These are phyloP conservation scores for Pisolithus tinctorius DNA, from an alignment of 768 basidiomycete species.

Conservation along the genomic window DNA sequence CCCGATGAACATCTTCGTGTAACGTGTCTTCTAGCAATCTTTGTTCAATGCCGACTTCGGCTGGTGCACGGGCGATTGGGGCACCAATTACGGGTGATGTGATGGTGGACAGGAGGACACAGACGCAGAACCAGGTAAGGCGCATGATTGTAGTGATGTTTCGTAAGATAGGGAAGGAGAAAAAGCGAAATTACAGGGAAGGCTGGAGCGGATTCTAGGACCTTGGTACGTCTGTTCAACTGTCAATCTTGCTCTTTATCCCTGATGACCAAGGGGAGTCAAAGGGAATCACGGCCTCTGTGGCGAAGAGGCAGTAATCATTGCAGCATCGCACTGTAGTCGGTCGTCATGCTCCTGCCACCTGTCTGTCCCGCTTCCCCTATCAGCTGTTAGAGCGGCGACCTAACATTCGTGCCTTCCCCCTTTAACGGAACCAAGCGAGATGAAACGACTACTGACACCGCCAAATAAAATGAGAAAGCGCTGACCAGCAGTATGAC, in stretches of 20 bases:
- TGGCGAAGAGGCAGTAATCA: too few species aligned
- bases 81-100: conserved; percentile 12
- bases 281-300: too few species aligned
- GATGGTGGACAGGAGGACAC: conserved; percentile 10
- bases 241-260: too few species aligned
- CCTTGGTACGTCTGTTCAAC: too few species aligned
- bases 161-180: not conserved
- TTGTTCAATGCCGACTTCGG: not conserved
- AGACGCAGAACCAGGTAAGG: conserved; percentile 3
- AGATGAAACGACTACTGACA: not conserved
- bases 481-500: not conserved
- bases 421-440: not conserved
- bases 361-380: too few species aligned
- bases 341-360: too few species aligned
- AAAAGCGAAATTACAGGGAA: not conserved
- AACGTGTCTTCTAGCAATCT: not conserved
- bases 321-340: too few species aligned
- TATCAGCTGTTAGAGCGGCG: not conserved
- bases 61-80: conserved; percentile 2
- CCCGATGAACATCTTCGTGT: not conserved
- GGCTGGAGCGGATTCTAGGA: not conserved
- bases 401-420: not conserved
- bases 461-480: not conserved
- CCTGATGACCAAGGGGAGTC: too few species aligned
- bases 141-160: conserved; percentile 8